Base-by-base conservation (phyloP, 148 eudicot genomes). In the Bassia scoparia region DNA sequence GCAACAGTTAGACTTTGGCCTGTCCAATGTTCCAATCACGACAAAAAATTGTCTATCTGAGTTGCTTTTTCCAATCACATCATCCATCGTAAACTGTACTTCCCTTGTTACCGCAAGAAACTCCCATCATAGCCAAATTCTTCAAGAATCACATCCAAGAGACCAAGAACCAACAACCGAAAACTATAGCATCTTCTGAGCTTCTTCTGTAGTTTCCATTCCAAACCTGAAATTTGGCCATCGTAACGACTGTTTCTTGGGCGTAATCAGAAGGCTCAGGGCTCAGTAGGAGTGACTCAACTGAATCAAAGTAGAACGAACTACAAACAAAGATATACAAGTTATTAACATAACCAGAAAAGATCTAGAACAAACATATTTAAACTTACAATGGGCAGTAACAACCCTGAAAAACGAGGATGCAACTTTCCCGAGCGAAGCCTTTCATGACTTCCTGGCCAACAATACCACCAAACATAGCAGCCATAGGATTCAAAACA, bases 11-110 rank as follows among this genome's bases (percentile, higher is more conserved):
- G 98, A 93, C 79, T n/a, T 93, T 93, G 60, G 97, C 94, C 81
- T 93, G 97, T 81, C 98, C 97, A 49, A 93, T 93, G 83, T 93
- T 93, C 98, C 94, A 93, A 79, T 93, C 92, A 71, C 97, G 98
- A 74, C 90, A 93, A 93, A 81, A 77, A 93, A 90, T 67, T 93
- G 97, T 83, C 98, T 83, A 48, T 92, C 90, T 24, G 90, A 89
- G 76, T 93, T 93, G 84, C 97, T 93, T 81, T 89, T 93, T 84
- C 90, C 98, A 53, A 93, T 90, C 48, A 90, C 97, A 79, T 93
- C 98, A 83, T 93, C n/a, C 98, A 84, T 93, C 98, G 44, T 94
- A 90, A 48, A 93, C 76, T 20, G 97, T 93, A 74, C 76, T 89
- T 89, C 62, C 92, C 98, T 67, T 78, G 74, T 78, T 52, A 72